A percentile compares a stretch with the other conserved stretches of the same genome.
Evolutionary conservation across 257 asterid species (phyloP).

Genomic region (Fraxinus pennsylvanica): DNA sequence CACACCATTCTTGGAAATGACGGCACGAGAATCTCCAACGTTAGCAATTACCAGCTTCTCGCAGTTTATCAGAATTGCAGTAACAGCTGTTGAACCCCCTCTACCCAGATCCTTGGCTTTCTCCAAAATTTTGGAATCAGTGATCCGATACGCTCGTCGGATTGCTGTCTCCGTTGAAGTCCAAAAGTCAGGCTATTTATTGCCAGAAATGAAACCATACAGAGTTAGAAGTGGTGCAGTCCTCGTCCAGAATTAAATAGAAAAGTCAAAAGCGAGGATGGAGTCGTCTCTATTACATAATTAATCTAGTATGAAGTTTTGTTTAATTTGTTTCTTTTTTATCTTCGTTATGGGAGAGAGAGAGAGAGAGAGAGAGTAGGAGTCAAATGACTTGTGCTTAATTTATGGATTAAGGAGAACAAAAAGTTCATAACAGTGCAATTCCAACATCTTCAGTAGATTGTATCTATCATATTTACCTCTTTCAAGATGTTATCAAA

Average conservation of each 20-base stretch:
- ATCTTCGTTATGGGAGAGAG: neutral
- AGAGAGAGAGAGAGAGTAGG: neutral
- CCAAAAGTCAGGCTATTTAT: constrained; percentile 82
- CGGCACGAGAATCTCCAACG: constrained; percentile 97
- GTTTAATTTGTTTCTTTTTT: neutral
- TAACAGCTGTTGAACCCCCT: constrained; percentile 98
- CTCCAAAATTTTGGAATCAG: constrained; percentile 67
- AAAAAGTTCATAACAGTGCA: neutral
- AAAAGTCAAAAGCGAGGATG: neutral
- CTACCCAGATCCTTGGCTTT: constrained; percentile 71
- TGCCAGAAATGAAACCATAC: constrained; percentile 7
- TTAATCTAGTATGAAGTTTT: neutral
- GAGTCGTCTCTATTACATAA: neutral
- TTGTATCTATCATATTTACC: constrained; percentile 35
- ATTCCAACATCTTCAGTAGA: neutral
- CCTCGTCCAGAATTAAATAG: neutral
- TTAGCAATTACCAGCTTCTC: constrained; percentile 86
- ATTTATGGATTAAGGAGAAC: neutral
- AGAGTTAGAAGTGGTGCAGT: constrained; percentile 1
- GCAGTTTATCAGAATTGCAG: constrained; percentile 79
- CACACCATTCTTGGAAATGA: constrained; percentile 70
- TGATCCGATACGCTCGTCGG: constrained; percentile 66
- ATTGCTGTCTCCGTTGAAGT: constrained; percentile 69
- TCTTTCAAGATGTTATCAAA: constrained; percentile 75
- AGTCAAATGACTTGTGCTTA: neutral